phyloP scores from a whole-genome alignment of 2,329 filamentous ascomycete genomes.

The Tolypocladium guangdongense region DNA sequence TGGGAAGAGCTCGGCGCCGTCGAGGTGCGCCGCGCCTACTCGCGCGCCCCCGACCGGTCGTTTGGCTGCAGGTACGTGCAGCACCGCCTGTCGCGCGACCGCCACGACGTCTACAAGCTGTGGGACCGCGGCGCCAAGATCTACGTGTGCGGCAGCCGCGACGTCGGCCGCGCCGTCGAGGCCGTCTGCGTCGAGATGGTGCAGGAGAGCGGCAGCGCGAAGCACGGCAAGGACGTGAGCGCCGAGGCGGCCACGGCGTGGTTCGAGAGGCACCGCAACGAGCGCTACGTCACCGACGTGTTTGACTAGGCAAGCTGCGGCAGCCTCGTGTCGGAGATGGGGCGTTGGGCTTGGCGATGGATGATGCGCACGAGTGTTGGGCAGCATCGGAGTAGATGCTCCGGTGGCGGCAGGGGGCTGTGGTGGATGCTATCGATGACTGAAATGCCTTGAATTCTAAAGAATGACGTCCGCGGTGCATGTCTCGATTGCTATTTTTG shows the following conservation, averaged over 20 bases:
- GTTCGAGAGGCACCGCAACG: conserved; percentile 40
- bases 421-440: no score
- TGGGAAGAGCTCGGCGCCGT: conserved; percentile 54
- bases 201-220: conserved; percentile 16
- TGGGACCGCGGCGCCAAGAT: conserved; percentile 39
- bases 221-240: conserved; percentile 13
- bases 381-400: not conserved
- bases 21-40: conserved; percentile 48
- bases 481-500: no score
- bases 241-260: conserved; percentile 31
- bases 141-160: conserved; percentile 53
- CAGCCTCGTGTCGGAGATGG: not conserved
- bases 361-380: no score
- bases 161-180: conserved; percentile 36
- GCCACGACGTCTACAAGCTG: conserved; percentile 22
- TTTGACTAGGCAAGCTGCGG: conserved; percentile 33
- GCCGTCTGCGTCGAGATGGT: conserved; percentile 25
- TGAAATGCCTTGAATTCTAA: no score
- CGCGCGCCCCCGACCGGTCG: conserved; percentile 28
- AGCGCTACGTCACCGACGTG: conserved; percentile 49
- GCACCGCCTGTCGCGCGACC: conserved; percentile 27
- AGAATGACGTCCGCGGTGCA: not conserved
- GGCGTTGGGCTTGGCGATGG: no score
- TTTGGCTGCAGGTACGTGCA: conserved; percentile 39
- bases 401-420: not conserved